Base-by-base conservation (phyloP, 352 stramenopile genomes). In the Globisporangium polare region DNA sequence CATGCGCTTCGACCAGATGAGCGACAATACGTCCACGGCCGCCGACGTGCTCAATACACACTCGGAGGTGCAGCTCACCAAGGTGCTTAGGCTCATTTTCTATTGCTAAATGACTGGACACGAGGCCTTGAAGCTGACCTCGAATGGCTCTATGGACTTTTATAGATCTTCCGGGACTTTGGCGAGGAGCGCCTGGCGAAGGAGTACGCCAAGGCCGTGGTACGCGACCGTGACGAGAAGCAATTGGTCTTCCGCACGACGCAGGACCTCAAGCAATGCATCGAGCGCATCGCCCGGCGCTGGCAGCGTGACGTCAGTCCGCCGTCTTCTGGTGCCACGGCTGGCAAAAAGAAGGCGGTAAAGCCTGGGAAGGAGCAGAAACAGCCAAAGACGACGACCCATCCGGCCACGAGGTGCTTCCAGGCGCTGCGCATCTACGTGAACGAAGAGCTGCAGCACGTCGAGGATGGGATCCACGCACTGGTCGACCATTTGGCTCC, bases 351-450 rank as follows among this genome's bases (percentile, higher is more conserved):
- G 42, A 26, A 27, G 12, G 18, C 26, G 27, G n/a, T 10, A 17
- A 68, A 69, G 27, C 31, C 65, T 17, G 72, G 73, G 35, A 65
- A 65, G 15, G 54, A 60, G 3, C 53, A 56, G 41, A 67, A 66
- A 33, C 39, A 37, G 7, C 68, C 51, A 3, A 66, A 52, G 24
- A 42, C 22, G 31, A 70, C 59, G 37, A 75, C 73, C n/a, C 85
- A 92, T 47, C 80, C 85, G n/a, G 83, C 83, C 5, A 92, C 85
- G 22, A 71, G 74, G 15, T 89, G 83, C 62, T 94, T 94, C 60
- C 85, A 94, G 61, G 85, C 82, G 43, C 66, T 94, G 54, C 82
- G 85, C 15, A 92, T 94, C 58, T 75, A 85, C 61, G 85, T 94
- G 45, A 94, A 94, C 47, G 75, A 91, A 50, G 85, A 94, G 60